Evolutionary conservation across 1,284 basidiomycete species (phyloP).

Genomic region (Uromyces viciae-fabae): DNA sequence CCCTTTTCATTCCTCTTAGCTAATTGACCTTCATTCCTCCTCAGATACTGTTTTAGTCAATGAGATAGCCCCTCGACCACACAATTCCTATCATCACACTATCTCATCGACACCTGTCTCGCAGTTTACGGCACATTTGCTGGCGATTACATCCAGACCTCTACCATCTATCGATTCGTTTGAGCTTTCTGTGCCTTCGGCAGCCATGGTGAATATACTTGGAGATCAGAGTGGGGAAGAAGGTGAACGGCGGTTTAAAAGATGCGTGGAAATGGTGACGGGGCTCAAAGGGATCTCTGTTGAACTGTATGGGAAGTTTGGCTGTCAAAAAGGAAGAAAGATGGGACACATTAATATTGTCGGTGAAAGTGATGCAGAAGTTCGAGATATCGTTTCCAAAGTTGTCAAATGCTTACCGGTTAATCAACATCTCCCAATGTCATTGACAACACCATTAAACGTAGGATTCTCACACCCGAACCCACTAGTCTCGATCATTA

Average conservation of each 20-base stretch:
- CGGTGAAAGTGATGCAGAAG: slow-evolving; percentile 73
- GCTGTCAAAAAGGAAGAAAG: slow-evolving; percentile 84
- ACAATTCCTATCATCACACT: slow-evolving; percentile 99
- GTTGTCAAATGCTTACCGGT: slow-evolving; percentile 60
- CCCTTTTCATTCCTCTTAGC: neutral
- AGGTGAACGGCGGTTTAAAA: slow-evolving; percentile 62
- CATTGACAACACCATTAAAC: neutral
- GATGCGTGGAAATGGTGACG: slow-evolving; percentile 63
- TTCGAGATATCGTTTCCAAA: slow-evolving; percentile 66
- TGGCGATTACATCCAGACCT: slow-evolving; percentile 86
- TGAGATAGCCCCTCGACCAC: slow-evolving; percentile 97
- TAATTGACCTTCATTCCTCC: neutral
- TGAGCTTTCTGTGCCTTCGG: slow-evolving; percentile 75
- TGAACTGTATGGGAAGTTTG: slow-evolving; percentile 90
- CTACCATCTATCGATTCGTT: slow-evolving; percentile 70
- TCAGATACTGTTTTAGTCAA: slow-evolving; percentile 78
- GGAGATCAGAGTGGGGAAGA: slow-evolving; percentile 61
- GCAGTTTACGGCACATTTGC: slow-evolving; percentile 96
- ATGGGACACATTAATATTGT: slow-evolving; percentile 97
- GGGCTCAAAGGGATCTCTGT: slow-evolving; percentile 71
- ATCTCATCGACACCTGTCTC: slow-evolving; percentile 95
- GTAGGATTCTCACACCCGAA: slow-evolving; percentile 60
- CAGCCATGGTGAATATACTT: slow-evolving; percentile 93
- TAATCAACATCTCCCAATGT: slow-evolving; percentile 51
- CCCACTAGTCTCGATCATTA: slow-evolving; percentile 89